These are phyloP conservation scores for Trichoderma simmonsii DNA, from an alignment of 2,329 filamentous ascomycete species.

Conservation along the genomic window DNA sequence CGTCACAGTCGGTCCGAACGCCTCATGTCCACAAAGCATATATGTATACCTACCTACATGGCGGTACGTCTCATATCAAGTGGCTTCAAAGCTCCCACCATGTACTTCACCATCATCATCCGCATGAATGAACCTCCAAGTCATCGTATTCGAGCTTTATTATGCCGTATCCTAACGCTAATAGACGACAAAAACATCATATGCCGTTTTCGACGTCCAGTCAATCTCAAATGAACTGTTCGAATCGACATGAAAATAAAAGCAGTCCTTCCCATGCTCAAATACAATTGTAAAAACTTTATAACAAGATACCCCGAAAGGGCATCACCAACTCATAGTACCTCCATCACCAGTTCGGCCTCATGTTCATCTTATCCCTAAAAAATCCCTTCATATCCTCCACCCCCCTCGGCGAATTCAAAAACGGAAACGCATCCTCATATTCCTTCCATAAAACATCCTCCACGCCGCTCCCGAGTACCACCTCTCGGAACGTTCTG, in stretches of 20 bases:
- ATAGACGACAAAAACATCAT: not conserved
- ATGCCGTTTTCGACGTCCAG: not conserved
- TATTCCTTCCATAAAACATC: conserved; percentile 8
- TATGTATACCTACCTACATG: not conserved
- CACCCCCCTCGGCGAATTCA: conserved; percentile 10
- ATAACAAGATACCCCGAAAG: not conserved
- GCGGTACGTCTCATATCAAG: not conserved
- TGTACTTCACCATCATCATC: not conserved
- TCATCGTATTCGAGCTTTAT: not conserved
- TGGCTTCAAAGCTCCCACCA: not conserved
- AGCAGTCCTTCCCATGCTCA: not conserved
- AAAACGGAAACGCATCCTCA: not conserved
- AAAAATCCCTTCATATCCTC: conserved; percentile 15
- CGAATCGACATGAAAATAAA: not conserved
- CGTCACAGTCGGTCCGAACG: not conserved
- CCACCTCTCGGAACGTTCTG: not conserved
- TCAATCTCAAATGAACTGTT: not conserved
- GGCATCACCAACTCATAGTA: no score
- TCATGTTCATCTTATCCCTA: not conserved
- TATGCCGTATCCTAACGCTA: not conserved
- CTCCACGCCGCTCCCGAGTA: not conserved
- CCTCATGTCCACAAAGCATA: not conserved
- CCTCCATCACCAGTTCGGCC: not conserved
- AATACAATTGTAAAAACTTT: not conserved
- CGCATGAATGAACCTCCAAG: not conserved